Evolutionary conservation across 2,329 filamentous ascomycete genomes (phyloP).

Genomic region (Stemphylium lycopersici): DNA sequence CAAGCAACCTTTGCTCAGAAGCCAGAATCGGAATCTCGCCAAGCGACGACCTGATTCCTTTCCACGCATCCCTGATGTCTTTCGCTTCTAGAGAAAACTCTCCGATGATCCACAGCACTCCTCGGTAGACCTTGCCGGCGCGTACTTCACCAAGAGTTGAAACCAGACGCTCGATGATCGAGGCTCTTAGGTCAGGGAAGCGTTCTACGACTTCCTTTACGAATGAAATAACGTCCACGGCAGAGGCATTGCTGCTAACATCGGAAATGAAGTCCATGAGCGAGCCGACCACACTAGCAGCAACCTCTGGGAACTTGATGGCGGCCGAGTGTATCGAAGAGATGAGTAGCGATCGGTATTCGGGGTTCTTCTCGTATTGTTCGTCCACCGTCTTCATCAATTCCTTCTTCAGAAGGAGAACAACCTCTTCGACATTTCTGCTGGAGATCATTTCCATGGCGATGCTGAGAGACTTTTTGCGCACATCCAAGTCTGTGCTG

Average conservation of each 20-base stretch:
- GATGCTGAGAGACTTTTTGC: constrained; percentile 86
- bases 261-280: constrained; percentile 99
- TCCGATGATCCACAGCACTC: constrained; percentile 96
- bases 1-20: constrained; percentile 88
- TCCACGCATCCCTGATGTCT: constrained; percentile 96
- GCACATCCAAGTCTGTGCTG: constrained; percentile 93
- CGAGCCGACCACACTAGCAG: constrained; percentile 92
- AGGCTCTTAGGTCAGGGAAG: constrained; percentile 85
- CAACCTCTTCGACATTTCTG: constrained; percentile 98
- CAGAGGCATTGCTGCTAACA: constrained; percentile 97
- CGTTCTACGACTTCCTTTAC: constrained; percentile 99
- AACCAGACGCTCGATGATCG: constrained; percentile 87
- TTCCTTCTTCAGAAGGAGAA: constrained; percentile 95
- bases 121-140: constrained; percentile 95
- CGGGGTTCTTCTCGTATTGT: constrained; percentile 83
- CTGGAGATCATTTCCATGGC: constrained; percentile 98
- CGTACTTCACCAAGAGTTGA: constrained; percentile 91
- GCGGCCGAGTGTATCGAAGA: constrained; percentile 98
- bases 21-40: constrained; percentile 97
- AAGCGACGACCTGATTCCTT: constrained; percentile 87
- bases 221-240: constrained; percentile 97
- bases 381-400: constrained; percentile 97
- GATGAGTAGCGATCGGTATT: constrained; percentile 81
- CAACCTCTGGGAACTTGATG: constrained; percentile 98
- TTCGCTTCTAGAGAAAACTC: constrained; percentile 94